Evolutionary conservation across 2,329 filamentous ascomycete species (phyloP), one percentile per base, ranked within the genome.

Genomic region (Sporothrix mexicana): DNA sequence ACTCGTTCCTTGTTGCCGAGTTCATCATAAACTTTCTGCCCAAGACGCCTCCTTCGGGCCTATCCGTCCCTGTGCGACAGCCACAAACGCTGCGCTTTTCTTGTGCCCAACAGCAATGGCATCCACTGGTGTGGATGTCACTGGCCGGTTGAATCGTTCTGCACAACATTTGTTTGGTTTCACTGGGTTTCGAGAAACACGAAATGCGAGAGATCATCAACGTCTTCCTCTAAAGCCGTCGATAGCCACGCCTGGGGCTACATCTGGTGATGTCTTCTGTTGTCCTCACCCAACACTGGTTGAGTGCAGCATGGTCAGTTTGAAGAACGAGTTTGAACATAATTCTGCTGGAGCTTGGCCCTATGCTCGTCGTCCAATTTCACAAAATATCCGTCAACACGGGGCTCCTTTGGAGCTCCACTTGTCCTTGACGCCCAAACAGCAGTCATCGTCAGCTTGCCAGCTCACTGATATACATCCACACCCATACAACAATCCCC

Each of bases 21-120:
- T 10, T 17, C 13, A 12, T 66, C 3, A 20, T 41, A 45, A 25
- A 8, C 41, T 45, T 64, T 43, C 36, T 13, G 61, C 61, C 61
- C 41, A 47, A 47, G n/a, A 12, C 20, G 36, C 59, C 15, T 45
- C 41, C 30, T 36, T 47, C 61, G 61, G 61, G 20, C 20, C 59
- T n/a, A 47, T 66, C 61, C 61, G 61, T 66, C 12, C 41, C 23
- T 12, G 41, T 66, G 41, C 23, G 61, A 36, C 41, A 66, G 59
- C 59, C 36, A 64, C 36, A 59, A n/a, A 45, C 9, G 6, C 36
- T 1, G 41, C 23, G 59, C 9, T 36, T 6, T 36, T 36, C 30
- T 36, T 64, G 41, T 64, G 59, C n/a, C 36, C 59, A 23, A 64
- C 36, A 43, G n/a, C 7, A 45, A 23, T 23, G 59, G 45, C 59